These are phyloP conservation scores for Chamaecrista fasciculata DNA, from an alignment of 306 rosid species.

Conservation along the genomic window DNA sequence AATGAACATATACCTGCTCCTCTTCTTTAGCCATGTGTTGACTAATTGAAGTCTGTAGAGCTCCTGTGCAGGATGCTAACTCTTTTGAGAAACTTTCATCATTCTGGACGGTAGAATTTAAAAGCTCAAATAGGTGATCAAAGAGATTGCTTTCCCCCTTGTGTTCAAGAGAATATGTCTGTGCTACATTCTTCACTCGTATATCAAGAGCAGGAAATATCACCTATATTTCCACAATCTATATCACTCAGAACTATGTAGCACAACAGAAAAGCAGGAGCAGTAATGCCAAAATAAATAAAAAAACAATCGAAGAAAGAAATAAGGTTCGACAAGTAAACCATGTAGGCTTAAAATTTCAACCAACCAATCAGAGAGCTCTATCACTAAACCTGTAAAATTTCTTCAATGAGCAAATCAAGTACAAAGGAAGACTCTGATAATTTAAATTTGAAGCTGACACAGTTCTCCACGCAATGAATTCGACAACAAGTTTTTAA, in stretches of 20 bases:
- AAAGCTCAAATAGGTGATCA: slow-evolving; percentile 78
- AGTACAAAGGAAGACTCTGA: slow-evolving; percentile 5
- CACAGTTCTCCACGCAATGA: neutral
- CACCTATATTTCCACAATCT: slow-evolving; percentile 58
- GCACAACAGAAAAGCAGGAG: slow-evolving; percentile 21
- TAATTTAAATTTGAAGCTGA: slow-evolving; percentile 16
- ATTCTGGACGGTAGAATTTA: slow-evolving; percentile 55
- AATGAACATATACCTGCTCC: slow-evolving; percentile 75
- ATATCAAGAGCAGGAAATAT: slow-evolving; percentile 96
- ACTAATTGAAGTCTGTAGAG: slow-evolving; percentile 83
- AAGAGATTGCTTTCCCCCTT: slow-evolving; percentile 92
- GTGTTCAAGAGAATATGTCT: slow-evolving; percentile 97
- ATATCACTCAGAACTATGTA: slow-evolving; percentile 28
- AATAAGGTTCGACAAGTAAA: neutral
- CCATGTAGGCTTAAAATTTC: slow-evolving; percentile 1
- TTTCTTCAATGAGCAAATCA: slow-evolving; percentile 7
- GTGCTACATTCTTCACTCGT: slow-evolving; percentile 99
- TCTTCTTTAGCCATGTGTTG: slow-evolving; percentile 99
- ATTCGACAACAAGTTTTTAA: slow-evolving; percentile 3
- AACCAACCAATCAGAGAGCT: slow-evolving; percentile 6
- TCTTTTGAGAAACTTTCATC: slow-evolving; percentile 86
- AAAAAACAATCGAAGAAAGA: slow-evolving; percentile 9
- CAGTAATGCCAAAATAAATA: slow-evolving; percentile 18
- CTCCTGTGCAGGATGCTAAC: slow-evolving; percentile 94
- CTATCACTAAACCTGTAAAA: slow-evolving; percentile 16